Evolutionary conservation across 768 basidiomycete genomes (phyloP).

Genomic region (Termitomyces sp.): DNA sequence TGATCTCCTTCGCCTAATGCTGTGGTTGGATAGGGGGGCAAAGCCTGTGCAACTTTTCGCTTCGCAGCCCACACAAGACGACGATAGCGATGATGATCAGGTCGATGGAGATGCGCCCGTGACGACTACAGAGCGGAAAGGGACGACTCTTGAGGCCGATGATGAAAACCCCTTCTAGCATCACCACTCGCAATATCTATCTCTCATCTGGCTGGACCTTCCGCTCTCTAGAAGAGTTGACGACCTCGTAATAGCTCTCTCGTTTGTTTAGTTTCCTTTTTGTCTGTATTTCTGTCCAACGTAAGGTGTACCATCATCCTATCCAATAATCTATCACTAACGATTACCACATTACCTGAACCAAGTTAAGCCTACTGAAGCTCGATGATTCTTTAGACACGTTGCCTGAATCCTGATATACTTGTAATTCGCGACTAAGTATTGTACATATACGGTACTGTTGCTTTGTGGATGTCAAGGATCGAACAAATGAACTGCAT

Average conservation of each 20-base stretch:
- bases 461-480: not conserved
- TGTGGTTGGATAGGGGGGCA: conserved; percentile 39
- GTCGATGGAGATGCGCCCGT: conserved; percentile 20
- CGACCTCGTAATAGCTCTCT: conserved; percentile 12
- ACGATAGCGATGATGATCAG: conserved; percentile 37
- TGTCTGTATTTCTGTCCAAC: conserved; percentile 18
- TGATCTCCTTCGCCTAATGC: conserved; percentile 6
- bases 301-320: conserved; percentile 14
- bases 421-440: not conserved
- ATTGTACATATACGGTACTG: not conserved
- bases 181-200: conserved; percentile 6
- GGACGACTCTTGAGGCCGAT: conserved; percentile 38
- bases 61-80: conserved; percentile 33
- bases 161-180: conserved; percentile 73
- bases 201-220: conserved; percentile 19
- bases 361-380: not conserved
- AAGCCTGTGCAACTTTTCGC: conserved; percentile 65
- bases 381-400: not conserved
- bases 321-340: not conserved
- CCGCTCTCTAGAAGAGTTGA: conserved; percentile 16
- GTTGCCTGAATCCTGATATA: not conserved
- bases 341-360: not conserved
- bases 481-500: not conserved
- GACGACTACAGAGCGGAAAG: conserved; percentile 23
- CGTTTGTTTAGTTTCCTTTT: conserved; percentile 9